Conservation (phyloP, 768 basidiomycete species). For the Suillus bovinus region DNA sequence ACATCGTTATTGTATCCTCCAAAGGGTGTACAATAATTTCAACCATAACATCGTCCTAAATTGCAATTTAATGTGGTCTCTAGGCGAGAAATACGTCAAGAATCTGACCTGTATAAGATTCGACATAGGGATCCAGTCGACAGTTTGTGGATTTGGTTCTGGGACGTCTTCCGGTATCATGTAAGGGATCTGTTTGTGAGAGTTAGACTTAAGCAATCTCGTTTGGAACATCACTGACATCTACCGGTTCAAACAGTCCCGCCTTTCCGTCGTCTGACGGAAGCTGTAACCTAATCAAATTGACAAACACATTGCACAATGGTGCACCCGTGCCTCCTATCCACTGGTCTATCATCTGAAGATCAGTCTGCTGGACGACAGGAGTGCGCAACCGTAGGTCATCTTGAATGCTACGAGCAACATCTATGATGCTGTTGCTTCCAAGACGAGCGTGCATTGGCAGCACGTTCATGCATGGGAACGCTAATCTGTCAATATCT, state of each 20-base stretch:
- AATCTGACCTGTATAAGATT: conserved; percentile 27
- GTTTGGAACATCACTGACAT: conserved; percentile 28
- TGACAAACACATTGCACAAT: conserved; percentile 45
- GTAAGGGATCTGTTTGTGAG: conserved; percentile 34
- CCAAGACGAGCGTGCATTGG: conserved; percentile 35
- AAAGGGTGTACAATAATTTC: conserved; percentile 28
- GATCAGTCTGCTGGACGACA: conserved; percentile 41
- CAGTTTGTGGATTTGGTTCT: conserved; percentile 12
- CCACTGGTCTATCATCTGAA: conserved; percentile 39
- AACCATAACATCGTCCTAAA: conserved; percentile 36
- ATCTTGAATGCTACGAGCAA: conserved; percentile 34
- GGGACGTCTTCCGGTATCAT: conserved; percentile 28
- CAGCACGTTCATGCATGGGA: conserved; percentile 47
- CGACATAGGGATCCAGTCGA: conserved; percentile 22
- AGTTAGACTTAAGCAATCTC: neutral
- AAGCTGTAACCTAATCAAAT: conserved; percentile 40
- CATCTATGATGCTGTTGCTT: conserved; percentile 21
- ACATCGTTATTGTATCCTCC: conserved; percentile 20
- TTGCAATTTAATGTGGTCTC: neutral
- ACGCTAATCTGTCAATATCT: conserved; percentile 38
- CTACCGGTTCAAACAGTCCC: conserved; percentile 31
- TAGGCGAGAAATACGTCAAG: neutral
- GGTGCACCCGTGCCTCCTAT: conserved; percentile 28
- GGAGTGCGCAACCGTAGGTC: conserved; percentile 40
- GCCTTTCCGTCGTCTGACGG: conserved; percentile 22